Percentiles rank a stretch among this genome's conserved stretches.
phyloP scores from a whole-genome alignment of 1,284 basidiomycete species.

The Cutaneotrichosporon mucoides region DNA sequence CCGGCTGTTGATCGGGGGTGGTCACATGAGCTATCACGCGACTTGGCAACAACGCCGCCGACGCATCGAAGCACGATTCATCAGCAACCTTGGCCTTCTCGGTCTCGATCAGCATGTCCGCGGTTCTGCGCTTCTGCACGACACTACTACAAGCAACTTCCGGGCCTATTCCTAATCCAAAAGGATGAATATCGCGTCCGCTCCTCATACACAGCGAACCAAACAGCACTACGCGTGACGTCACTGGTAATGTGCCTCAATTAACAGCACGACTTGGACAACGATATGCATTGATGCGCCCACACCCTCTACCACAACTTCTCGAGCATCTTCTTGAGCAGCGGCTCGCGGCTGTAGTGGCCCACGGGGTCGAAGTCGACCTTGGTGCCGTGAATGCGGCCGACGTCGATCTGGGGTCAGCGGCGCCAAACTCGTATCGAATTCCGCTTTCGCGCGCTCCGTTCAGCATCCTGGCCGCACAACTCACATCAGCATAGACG shows the following conservation, averaged over 20 bases:
- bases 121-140: too few species aligned
- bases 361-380: slow-evolving; percentile 67
- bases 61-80: too few species aligned
- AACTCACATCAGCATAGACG: slow-evolving; percentile 54
- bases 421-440: too few species aligned
- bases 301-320: slow-evolving; percentile 3
- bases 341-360: slow-evolving; percentile 63
- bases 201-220: not conserved
- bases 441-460: too few species aligned
- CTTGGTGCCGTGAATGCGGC: slow-evolving; percentile 61
- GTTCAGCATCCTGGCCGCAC: too few species aligned
- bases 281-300: not conserved
- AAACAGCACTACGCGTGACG: not conserved
- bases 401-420: slow-evolving; percentile 55
- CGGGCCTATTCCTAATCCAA: not conserved
- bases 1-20: not conserved
- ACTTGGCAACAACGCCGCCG: too few species aligned
- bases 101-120: too few species aligned
- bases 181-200: too few species aligned
- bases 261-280: too few species aligned
- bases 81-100: not conserved
- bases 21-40: not conserved
- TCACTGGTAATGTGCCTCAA: too few species aligned
- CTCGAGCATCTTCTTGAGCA: slow-evolving; percentile 25
- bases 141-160: too few species aligned